These are phyloP conservation scores for Coniophora puteana DNA, from an alignment of 1,284 basidiomycete genomes.

Conservation along the genomic window DNA sequence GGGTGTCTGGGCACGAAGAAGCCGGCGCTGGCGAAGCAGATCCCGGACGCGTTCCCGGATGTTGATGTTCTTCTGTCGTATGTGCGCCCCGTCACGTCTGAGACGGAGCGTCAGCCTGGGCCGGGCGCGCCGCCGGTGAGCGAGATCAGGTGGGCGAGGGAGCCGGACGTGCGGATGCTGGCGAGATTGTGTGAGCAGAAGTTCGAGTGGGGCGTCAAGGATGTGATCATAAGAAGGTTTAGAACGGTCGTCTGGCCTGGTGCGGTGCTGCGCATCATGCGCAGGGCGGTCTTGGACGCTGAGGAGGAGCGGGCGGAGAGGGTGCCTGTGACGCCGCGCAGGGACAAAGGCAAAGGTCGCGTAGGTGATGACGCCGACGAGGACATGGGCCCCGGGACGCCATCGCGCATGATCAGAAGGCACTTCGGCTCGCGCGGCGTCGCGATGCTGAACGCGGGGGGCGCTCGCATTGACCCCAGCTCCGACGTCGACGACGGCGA, in stretches of 20 bases:
- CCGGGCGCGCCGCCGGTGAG: constrained; percentile 25
- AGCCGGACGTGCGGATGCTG: constrained; percentile 69
- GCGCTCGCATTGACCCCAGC: too few relatives aligned
- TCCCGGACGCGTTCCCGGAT: constrained; percentile 64
- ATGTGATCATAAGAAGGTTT: constrained; percentile 75
- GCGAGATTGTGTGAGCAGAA: constrained; percentile 78
- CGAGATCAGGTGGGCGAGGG: constrained; percentile 49
- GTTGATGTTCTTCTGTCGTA: constrained; percentile 72
- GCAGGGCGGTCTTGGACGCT: constrained; percentile 46
- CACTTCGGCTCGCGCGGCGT: constrained; percentile 52
- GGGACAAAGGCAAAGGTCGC: constrained; percentile 2
- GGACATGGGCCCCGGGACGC: constrained; percentile 35
- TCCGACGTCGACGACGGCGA: constrained; percentile 28
- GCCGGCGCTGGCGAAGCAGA: constrained; percentile 52
- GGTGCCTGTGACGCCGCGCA: constrained; percentile 1
- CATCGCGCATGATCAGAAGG: constrained; percentile 51
- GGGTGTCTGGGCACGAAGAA: constrained; percentile 60
- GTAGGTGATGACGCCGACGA: constrained; percentile 12
- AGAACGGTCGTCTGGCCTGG: constrained; percentile 74
- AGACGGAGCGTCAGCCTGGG: constrained; percentile 46
- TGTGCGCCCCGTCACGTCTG: constrained; percentile 70
- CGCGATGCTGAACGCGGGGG: too few relatives aligned
- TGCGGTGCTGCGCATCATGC: constrained; percentile 59
- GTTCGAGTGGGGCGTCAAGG: constrained; percentile 87
- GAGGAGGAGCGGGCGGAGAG: constrained; percentile 32